phyloP scores from a whole-genome alignment of 495 filamentous ascomycete genomes.

The Opeltia flavorubescens region DNA sequence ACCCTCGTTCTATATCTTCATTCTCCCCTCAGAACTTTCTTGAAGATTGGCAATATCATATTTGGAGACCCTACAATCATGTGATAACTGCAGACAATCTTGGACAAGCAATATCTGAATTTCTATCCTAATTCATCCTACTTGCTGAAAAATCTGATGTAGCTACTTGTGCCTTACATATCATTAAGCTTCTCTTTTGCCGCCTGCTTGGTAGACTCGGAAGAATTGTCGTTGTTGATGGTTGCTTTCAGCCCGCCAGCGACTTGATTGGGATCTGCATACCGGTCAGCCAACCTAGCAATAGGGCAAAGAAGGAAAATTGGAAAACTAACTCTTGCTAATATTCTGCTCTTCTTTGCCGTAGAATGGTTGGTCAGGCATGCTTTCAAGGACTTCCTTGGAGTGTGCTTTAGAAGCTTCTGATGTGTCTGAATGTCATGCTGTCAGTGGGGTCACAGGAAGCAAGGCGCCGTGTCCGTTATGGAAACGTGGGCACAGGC shows the following conservation, averaged over 20 bases:
- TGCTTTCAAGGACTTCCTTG: background rate
- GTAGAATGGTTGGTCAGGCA: constrained; percentile 1
- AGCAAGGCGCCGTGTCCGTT: background rate
- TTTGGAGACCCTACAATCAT: no score
- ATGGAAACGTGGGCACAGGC: background rate
- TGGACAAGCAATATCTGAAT: no score
- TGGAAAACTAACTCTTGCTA: background rate
- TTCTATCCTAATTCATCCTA: no score
- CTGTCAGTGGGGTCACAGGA: no score
- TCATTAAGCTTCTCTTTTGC: constrained; percentile 1
- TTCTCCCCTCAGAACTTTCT: no score
- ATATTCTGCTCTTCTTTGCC: constrained; percentile 1
- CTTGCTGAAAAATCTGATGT: no score
- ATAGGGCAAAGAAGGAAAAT: background rate
- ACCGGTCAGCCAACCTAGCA: background rate
- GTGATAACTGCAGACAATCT: no score
- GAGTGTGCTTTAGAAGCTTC: constrained; percentile 2
- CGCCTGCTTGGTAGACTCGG: background rate
- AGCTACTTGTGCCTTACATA: no score
- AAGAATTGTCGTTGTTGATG: background rate
- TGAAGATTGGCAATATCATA: no score
- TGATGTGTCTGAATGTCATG: background rate
- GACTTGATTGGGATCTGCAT: constrained; percentile 3
- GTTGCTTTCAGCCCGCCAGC: constrained; percentile 4
- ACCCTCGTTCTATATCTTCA: no score